Evolutionary conservation across 1,284 basidiomycete species (phyloP), one percentile per base, ranked within the genome.

Genomic region (Phylloporus gajari): DNA sequence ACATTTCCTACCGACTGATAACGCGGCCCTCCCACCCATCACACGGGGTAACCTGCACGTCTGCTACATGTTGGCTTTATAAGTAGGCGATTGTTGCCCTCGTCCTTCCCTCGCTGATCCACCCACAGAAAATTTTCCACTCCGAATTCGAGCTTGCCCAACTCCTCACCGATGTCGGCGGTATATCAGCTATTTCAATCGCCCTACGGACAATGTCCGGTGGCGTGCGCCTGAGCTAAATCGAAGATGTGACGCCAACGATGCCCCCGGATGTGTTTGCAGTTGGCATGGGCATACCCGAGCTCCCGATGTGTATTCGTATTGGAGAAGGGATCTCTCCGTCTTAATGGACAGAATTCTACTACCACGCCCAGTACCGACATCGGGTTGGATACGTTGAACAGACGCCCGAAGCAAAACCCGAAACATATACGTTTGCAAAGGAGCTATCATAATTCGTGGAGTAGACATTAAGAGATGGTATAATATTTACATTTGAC

Each of bases 81-180:
- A 56, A 72, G 77, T 58, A 79, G 8, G 83, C 65, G 44, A 2
- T 3, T 11, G 8, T 35, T 35, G 4, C 35, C 25, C 42, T 19
- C 42, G 68, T 15, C 40, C 19, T 32, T n/a, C 7, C 0, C 40
- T 46, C 25, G 2, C 51, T 69, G 48, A 68, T 44, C 61, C 58
- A 15, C 40, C 9, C 4, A 11, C 62, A 91, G 90, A 84, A 84
- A 15, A 80, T 87, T 73, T 86, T 82, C 87, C 87, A 91, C 40
- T 88, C 87, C 70, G 90, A 91, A 74, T 91, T 91, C 75, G 89
- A 90, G 46, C 87, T 91, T 82, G 86, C 90, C n/a, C 89, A 88
- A 76, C 81, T 89, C 44, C 84, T 91, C 48, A 86, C 87, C 72
- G 88, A 90, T 59, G 84, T 89, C 35, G 86, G 87, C 2, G 86